A percentile compares a stretch with the other conserved stretches of the same genome.
phyloP scores from a whole-genome alignment of 768 basidiomycete genomes.

The Aureoboletus auriporus region DNA sequence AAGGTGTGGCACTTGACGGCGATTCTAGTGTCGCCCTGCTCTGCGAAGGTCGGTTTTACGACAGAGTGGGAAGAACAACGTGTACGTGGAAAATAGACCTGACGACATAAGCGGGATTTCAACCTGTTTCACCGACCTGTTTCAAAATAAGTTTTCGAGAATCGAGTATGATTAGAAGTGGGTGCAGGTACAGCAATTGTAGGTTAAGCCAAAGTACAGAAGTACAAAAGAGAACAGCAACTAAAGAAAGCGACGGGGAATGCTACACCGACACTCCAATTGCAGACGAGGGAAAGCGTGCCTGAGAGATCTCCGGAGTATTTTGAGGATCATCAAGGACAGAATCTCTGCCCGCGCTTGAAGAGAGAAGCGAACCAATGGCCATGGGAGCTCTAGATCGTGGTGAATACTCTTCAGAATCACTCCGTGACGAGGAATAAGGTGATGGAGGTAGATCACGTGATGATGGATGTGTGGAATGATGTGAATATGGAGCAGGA shows the following conservation, averaged over 20 bases:
- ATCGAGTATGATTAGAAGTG: constrained; percentile 16
- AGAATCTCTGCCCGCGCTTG: constrained; percentile 32
- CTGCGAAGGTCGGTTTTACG: constrained; percentile 1
- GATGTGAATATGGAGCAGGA: constrained; percentile 42
- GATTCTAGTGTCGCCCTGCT: constrained; percentile 11
- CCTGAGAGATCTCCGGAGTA: constrained; percentile 13
- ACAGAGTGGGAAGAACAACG: constrained; percentile 6
- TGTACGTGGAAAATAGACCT: constrained; percentile 7
- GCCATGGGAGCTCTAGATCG: constrained; percentile 74
- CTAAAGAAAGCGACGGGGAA: constrained; percentile 16
- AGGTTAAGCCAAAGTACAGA: constrained; percentile 18
- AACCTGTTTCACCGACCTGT: constrained; percentile 12
- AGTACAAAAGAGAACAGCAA: constrained; percentile 20
- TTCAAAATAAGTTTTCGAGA: background rate
- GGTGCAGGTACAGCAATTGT: constrained; percentile 16
- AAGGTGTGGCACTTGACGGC: constrained; percentile 1
- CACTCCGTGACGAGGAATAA: constrained; percentile 59
- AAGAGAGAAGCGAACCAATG: constrained; percentile 69
- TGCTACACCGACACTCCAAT: constrained; percentile 23
- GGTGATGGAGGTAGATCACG: constrained; percentile 67
- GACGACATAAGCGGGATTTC: background rate
- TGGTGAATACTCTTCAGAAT: constrained; percentile 67
- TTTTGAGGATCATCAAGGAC: constrained; percentile 24
- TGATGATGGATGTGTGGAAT: constrained; percentile 33
- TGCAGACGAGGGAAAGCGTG: constrained; percentile 14